Evolutionary conservation across 2,329 filamentous ascomycete genomes (phyloP), one percentile per base, ranked within the genome.

Genomic region (Aspergillus puulaauensis): DNA sequence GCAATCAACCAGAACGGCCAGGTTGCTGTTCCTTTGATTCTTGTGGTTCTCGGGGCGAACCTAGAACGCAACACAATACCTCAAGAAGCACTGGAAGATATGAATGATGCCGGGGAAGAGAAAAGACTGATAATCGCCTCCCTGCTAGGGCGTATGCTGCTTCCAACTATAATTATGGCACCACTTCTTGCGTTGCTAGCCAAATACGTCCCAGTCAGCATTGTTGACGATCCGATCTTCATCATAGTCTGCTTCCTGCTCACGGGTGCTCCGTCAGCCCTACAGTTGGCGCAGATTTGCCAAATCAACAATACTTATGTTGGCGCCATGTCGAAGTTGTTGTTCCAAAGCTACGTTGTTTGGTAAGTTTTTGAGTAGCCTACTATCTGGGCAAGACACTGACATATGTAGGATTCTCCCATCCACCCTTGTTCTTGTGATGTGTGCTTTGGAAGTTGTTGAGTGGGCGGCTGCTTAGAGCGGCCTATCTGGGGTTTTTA

Each of bases 221-320:
- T 99, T 66, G 81, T 99, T 35, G 95, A 96, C 72, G 95, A 99
- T 71, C 95, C 95, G 9, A 99, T 99, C 68, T 99, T 99, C 75
- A 88, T 99, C 65, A 91, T 99, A 65, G 95, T 99, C 37, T 97
- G 93, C 77, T 99, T 98, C 83, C 81, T 99, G 63, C 89, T 99
- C 64, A 93, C 91, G 0, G 95, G 95, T 37, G 95, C 95, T 3
- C 95, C 95, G 6, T 96, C 90, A 62, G 95, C 95, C 24, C 81
- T 99, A 63, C 95, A 99, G 77, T 80, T 99, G 70, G 93, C 95
- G 6, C 95, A 99, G 78, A 99, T 99, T 60, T 99, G 95, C 78
- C 95, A 98, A 82, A 90, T 98, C 78, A 99, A 99, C 76, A 89
- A 89, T 62, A 95, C 99, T 9, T 99, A 91, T 74, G 93, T 98